Conservation (phyloP, 2,329 filamentous ascomycete genomes). For the Talaromyces islandicus region DNA sequence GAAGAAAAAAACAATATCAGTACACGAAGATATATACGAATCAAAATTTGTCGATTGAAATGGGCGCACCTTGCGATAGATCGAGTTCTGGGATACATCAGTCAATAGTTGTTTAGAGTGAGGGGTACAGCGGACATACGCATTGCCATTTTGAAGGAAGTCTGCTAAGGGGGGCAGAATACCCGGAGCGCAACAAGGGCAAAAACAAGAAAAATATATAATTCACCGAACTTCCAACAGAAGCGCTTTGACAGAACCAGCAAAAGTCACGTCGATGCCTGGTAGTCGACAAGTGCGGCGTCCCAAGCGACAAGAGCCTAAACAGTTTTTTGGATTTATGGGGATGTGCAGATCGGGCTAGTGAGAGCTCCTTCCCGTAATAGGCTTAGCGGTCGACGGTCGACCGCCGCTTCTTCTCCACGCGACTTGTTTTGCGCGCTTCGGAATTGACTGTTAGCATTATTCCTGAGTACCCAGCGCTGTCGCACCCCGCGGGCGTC, state of each 20-base stretch:
- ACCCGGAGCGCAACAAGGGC: constrained; percentile 8
- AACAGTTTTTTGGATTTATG: constrained; percentile 27
- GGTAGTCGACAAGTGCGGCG: constrained; percentile 17
- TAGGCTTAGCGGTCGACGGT: constrained; percentile 25
- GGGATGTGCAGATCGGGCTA: constrained; percentile 28
- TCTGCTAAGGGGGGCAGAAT: constrained; percentile 26
- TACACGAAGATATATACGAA: constrained; percentile 15
- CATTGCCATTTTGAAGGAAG: constrained; percentile 42
- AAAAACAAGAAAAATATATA: constrained; percentile 7
- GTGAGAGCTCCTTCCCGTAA: constrained; percentile 30
- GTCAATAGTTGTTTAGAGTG: constrained; percentile 23
- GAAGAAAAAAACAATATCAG: constrained; percentile 16
- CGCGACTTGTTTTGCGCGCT: constrained; percentile 18
- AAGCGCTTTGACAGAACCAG: not conserved
- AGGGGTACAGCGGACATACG: constrained; percentile 38
- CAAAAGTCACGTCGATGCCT: constrained; percentile 14
- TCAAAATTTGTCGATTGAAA: constrained; percentile 1
- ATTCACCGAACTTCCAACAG: not conserved
- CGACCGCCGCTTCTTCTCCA: constrained; percentile 17
- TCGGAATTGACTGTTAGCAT: constrained; percentile 16
- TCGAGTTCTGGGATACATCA: constrained; percentile 38
- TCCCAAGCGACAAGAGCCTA: constrained; percentile 13
- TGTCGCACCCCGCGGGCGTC: not conserved
- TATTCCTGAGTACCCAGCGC: not conserved
- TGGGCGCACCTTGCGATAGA: constrained; percentile 39